Evolutionary conservation across 345 rosid species (phyloP).

Genomic region (Bruguiera sexangula): DNA sequence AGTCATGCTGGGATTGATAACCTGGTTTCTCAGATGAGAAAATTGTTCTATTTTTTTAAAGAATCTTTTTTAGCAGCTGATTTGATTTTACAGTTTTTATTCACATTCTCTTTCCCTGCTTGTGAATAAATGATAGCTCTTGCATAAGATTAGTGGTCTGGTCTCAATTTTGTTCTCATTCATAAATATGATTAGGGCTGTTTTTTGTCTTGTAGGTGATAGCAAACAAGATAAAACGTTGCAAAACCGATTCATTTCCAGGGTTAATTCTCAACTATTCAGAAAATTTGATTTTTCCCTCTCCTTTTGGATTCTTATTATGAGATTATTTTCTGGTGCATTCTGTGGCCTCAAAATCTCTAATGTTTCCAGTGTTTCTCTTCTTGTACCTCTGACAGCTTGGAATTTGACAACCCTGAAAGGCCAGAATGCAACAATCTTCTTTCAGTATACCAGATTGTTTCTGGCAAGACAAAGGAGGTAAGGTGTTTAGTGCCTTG

Average conservation of each 20-base stretch:
- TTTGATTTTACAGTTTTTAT: background rate
- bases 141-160: background rate
- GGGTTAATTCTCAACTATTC: conserved; percentile 41
- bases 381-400: conserved; percentile 37
- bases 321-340: background rate
- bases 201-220: conserved; percentile 47
- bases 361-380: conserved; percentile 7
- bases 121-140: background rate
- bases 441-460: conserved; percentile 77
- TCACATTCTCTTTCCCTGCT: background rate
- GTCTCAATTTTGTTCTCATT: background rate
- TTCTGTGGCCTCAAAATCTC: background rate
- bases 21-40: too few species aligned
- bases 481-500: conserved; percentile 26
- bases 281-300: background rate
- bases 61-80: background rate
- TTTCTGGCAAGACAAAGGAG: conserved; percentile 84
- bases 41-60: too few species aligned
- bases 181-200: background rate
- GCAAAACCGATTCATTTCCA: conserved; percentile 79
- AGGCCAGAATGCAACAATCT: conserved; percentile 94
- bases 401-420: conserved; percentile 87
- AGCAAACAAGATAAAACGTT: conserved; percentile 82
- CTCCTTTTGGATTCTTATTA: background rate
- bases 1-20: too few species aligned